Evolutionary conservation across 1,284 basidiomycete genomes (phyloP), one percentile per base, ranked within the genome.

Genomic region (Cryptococcus neoformans): DNA sequence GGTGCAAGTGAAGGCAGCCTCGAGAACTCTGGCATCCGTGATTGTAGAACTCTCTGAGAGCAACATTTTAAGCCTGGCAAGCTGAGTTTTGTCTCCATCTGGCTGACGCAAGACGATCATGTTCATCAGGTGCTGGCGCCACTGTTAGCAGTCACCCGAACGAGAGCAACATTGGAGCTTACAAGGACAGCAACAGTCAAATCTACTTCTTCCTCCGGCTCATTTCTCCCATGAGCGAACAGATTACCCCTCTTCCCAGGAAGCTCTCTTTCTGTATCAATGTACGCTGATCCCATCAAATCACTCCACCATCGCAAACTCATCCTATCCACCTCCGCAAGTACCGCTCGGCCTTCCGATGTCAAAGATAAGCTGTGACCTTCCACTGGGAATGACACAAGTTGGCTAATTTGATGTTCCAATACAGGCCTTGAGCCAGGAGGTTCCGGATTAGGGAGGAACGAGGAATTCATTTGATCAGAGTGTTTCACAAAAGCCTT

Each of bases 1-100:
- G 16, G 70, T 66, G 54, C 73, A 75, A 14, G 69, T 58, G 35
- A 77, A 71, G 3, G 73, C 69, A 10, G 70, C 69, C 59, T 77
- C 73, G 16, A 77, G 56, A 2, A 74, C 57, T 7, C 68, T 38
- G 88, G 82, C 36, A 90, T 85, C 16, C 84, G 87, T 37, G 83
- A 93, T 82, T 4, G 90, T 86, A 3, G 92, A 87, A 44, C 87
- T 84, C 54, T 89, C 87, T 65, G 90, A 92, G 42, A 97, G 80
- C 5, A 97, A 80, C 2, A 87, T 79, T 54, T 86, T 84, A 28
- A 97, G 81, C 10, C 86, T 84, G 37, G 84, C 81, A 62, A 90
- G 84, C 38, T 95, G 82, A 35, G 83, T 82, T 48, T 81, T 78
- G 60, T 95, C 88, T 17, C 90, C 79, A 56, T 88, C 83, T 44